Base-by-base conservation (phyloP, 2,329 filamentous ascomycete species). In the Sclerotinia minor region DNA sequence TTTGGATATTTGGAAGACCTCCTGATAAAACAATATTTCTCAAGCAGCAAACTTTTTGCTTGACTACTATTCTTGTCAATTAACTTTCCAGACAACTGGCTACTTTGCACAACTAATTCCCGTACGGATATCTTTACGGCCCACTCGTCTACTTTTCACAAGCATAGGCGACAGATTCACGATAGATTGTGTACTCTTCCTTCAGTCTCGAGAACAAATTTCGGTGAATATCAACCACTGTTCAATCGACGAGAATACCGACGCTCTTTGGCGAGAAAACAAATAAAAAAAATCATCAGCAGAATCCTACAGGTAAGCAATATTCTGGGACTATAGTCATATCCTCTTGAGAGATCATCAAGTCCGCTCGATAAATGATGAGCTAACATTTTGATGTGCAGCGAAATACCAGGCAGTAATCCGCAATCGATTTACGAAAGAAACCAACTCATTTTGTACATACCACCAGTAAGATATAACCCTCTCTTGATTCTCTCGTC, bases 351-450 rank as follows among this genome's bases (percentile, higher is more conserved):
- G 45, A 49, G 7, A 38, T 38, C 21, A 49, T 35, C 29, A 3
- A 4, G 8, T 26, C 8, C 50, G 32, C 2, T 21, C 6, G n/a
- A 58, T 38, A 29, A 50, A 38, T 32, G 8, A 21, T 38, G 17
- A 26, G n/a, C 45, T 61, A 50, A 61, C 45, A 9, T 38, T 50
- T 24, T 49, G 44, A 49, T 38, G 45, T 38, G 45, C 15, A 61
- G 45, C 21, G 58, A 38, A 24, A 61, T 38, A 35, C 8, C n/a
- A 3, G 17, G 1, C 32, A 17, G 19, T 3, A 17, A 35, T 9
- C n/a, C 5, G 0, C 4, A 41, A 8, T 17, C 29, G 2, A 15
- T 9, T 41, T 24, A 29, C 38, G 26, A 44, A 3, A 41, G 13
- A 41, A 32, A 15, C 0, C 19, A 2, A 9, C 9, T 1, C 13